A percentile compares a stretch with the other conserved stretches of the same genome.
phyloP scores from a whole-genome alignment of 192 early-diverging fungal species.

The Haplosporangium gracile region DNA sequence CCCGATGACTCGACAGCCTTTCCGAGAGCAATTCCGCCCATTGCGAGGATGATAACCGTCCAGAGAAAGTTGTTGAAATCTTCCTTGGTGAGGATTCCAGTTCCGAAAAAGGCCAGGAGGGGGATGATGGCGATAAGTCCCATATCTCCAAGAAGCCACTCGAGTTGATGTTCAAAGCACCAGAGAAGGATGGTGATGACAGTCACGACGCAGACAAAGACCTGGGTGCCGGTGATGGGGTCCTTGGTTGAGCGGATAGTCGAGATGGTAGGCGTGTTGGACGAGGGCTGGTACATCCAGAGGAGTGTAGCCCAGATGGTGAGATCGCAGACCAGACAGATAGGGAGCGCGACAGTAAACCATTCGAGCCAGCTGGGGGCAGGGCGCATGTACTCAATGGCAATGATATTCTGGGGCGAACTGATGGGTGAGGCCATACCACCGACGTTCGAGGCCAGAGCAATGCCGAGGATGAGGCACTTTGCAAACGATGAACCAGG shows the following conservation, averaged over 20 bases:
- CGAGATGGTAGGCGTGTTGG: constrained; percentile 69
- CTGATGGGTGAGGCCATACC: constrained; percentile 98
- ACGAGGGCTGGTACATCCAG: constrained; percentile 82
- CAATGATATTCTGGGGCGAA: constrained; percentile 98
- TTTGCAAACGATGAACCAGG: constrained; percentile 83
- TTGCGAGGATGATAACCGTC: constrained; percentile 90
- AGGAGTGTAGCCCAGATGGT: constrained; percentile 88
- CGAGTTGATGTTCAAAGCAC: constrained; percentile 86
- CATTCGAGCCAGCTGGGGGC: constrained; percentile 91
- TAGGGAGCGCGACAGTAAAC: constrained; percentile 89
- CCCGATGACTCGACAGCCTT: constrained; percentile 92
- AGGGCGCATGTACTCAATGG: constrained; percentile 93
- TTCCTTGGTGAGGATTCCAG: constrained; percentile 93
- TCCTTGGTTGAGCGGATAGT: constrained; percentile 71
- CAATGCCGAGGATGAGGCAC: constrained; percentile 96
- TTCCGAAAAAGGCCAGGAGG: constrained; percentile 65
- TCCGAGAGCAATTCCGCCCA: constrained; percentile 97
- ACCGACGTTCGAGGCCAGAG: constrained; percentile 94
- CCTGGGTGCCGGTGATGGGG: constrained; percentile 72
- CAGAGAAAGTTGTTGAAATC: constrained; percentile 98
- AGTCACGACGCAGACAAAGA: constrained; percentile 83
- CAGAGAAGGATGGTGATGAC: constrained; percentile 87
- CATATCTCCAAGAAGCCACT: constrained; percentile 92
- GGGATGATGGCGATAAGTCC: constrained; percentile 95
- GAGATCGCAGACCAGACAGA: constrained; percentile 84